A percentile compares a stretch with the other conserved stretches of the same genome.
Evolutionary conservation across 148 eudicot genomes (phyloP).

Genomic region (Oxyria digyna): DNA sequence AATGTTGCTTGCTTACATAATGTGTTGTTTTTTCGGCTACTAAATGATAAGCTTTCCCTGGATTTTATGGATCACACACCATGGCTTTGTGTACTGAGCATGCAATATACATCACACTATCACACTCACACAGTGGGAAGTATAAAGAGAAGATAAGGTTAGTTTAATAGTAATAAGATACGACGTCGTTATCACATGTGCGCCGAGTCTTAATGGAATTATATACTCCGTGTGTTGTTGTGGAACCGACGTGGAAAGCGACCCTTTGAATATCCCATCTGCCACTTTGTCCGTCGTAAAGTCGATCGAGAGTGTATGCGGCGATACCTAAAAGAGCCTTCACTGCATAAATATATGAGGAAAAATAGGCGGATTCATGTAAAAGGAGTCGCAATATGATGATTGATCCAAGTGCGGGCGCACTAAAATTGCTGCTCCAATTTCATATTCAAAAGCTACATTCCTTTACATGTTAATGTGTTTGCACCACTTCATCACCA

Average conservation of each 20-base stretch:
- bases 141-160: neutral
- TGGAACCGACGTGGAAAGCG: constrained; percentile 2
- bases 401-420: neutral
- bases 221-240: neutral
- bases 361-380: neutral
- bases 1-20: neutral
- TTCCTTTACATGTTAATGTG: neutral
- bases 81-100: neutral
- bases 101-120: neutral
- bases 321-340: neutral
- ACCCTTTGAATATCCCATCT: constrained; percentile 6
- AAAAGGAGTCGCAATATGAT: neutral
- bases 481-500: constrained; percentile 5
- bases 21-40: neutral
- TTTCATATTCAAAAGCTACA: neutral
- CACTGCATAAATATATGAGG: neutral
- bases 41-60: neutral
- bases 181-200: constrained; percentile 4
- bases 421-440: neutral
- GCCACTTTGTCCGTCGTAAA: neutral
- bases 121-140: too few species aligned
- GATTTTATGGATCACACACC: too few species aligned
- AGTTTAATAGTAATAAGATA: neutral
- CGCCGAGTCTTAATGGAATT: neutral
- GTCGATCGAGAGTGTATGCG: constrained; percentile 1